These are phyloP conservation scores for Melaleuca quinquenervia DNA, from an alignment of 345 rosid genomes.

Conservation along the genomic window DNA sequence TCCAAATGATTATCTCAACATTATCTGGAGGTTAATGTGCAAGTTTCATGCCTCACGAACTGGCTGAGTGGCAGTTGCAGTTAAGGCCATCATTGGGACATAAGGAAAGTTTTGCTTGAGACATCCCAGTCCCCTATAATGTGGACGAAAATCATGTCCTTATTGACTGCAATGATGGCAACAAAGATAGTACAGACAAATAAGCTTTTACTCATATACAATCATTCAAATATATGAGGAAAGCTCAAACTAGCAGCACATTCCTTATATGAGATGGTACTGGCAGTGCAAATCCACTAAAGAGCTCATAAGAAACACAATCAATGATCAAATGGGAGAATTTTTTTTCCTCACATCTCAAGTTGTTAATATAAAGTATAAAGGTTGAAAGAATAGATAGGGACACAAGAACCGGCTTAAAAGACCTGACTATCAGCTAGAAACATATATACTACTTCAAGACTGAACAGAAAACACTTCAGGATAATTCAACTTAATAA, in stretches of 20 bases:
- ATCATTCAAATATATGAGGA: background rate
- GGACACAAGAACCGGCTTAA: background rate
- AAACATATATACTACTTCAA: background rate
- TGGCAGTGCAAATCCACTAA: too few relatives aligned
- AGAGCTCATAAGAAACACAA: too few relatives aligned
- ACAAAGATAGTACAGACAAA: background rate
- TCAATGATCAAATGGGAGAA: background rate
- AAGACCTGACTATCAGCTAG: background rate
- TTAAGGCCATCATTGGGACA: slow-evolving; percentile 76
- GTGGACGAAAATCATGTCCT: slow-evolving; percentile 98
- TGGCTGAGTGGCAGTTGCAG: slow-evolving; percentile 78
- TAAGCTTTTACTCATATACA: background rate
- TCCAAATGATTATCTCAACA: background rate
- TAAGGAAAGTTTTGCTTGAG: slow-evolving; percentile 68
- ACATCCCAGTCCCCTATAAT: slow-evolving; percentile 68
- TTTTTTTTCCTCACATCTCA: background rate
- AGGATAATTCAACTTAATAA: too few relatives aligned
- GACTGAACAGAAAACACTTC: background rate
- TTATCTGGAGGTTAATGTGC: background rate
- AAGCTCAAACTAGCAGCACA: background rate
- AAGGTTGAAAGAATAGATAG: background rate
- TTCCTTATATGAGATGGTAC: too few relatives aligned
- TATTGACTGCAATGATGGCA: slow-evolving; percentile 45
- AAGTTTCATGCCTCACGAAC: slow-evolving; percentile 51
- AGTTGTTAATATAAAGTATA: background rate